These are phyloP conservation scores for Boletus hoseneyae DNA, from an alignment of 1,284 basidiomycete species.

Conservation along the genomic window DNA sequence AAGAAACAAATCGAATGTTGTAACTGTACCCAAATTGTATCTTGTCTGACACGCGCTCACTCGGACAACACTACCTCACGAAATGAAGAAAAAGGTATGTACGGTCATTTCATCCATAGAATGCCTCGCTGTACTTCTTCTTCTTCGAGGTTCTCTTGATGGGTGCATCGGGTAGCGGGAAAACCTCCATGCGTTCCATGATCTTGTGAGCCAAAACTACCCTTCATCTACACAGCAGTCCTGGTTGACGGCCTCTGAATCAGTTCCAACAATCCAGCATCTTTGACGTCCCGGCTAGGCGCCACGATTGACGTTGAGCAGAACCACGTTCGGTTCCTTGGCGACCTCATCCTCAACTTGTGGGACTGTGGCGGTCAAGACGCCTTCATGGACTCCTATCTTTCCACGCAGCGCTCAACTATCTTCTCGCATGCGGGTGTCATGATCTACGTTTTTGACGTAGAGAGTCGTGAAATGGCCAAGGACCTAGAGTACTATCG, in stretches of 20 bases:
- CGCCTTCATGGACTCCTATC: constrained; percentile 95
- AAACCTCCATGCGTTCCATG: constrained; percentile 98
- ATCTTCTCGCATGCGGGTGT: constrained; percentile 97
- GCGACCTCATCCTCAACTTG: constrained; percentile 88
- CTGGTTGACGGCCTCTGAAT: constrained; percentile 4
- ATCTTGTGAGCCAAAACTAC: constrained; percentile 75
- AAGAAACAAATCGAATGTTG: no score
- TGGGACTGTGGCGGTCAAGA: constrained; percentile 99
- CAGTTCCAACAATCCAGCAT: constrained; percentile 93
- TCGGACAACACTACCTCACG: background rate
- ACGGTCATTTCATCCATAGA: background rate
- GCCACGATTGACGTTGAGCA: constrained; percentile 98
- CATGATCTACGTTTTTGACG: constrained; percentile 97
- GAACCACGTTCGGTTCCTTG: constrained; percentile 95
- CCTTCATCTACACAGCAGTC: background rate
- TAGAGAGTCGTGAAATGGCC: constrained; percentile 69
- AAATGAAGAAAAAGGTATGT: constrained; percentile 46
- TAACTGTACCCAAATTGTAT: background rate
- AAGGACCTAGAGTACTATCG: constrained; percentile 87
- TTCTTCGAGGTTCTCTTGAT: constrained; percentile 82
- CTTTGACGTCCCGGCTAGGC: constrained; percentile 86
- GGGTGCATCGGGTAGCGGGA: constrained; percentile 89
- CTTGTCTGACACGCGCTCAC: background rate
- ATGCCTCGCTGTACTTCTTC: background rate
- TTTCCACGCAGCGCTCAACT: constrained; percentile 84